Conservation (phyloP, 148 eudicot genomes). For the Silene latifolia region DNA sequence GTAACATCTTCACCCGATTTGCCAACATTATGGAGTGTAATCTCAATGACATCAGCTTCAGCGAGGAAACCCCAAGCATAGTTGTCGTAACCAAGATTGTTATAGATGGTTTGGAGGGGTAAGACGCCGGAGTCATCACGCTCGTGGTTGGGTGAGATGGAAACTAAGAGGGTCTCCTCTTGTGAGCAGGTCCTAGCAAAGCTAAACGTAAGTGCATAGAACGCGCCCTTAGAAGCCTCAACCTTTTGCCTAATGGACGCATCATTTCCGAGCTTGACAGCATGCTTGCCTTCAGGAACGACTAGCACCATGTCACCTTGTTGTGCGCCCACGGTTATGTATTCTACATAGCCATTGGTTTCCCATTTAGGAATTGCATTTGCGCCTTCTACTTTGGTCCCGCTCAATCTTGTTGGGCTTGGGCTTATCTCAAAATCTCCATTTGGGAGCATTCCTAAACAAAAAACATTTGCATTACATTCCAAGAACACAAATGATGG, state of each 20-base stretch:
- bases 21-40: slow-evolving; percentile 36
- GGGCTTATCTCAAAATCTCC: slow-evolving; percentile 45
- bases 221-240: slow-evolving; percentile 23
- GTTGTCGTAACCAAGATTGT: slow-evolving; percentile 40
- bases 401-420: slow-evolving; percentile 32
- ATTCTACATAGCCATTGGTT: slow-evolving; percentile 35
- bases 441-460: slow-evolving; percentile 38
- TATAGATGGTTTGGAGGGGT: slow-evolving; percentile 47
- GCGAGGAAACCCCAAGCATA: slow-evolving; percentile 50
- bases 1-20: slow-evolving; percentile 32
- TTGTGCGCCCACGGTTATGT: slow-evolving; percentile 35
- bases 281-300: slow-evolving; percentile 41
- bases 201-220: slow-evolving; percentile 45
- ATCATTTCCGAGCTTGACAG: slow-evolving; percentile 39
- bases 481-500: no score
- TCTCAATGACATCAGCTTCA: slow-evolving; percentile 29
- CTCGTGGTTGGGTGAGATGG: slow-evolving; percentile 27
- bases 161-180: slow-evolving; percentile 38
- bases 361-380: slow-evolving; percentile 38
- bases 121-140: slow-evolving; percentile 30
- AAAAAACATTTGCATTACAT: no score
- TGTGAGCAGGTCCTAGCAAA: slow-evolving; percentile 48
- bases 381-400: slow-evolving; percentile 34
- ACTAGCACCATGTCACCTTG: slow-evolving; percentile 49
- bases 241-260: slow-evolving; percentile 45